phyloP scores from a whole-genome alignment of 805 yeast genomes.

The Maudiozyma bulderi region DNA sequence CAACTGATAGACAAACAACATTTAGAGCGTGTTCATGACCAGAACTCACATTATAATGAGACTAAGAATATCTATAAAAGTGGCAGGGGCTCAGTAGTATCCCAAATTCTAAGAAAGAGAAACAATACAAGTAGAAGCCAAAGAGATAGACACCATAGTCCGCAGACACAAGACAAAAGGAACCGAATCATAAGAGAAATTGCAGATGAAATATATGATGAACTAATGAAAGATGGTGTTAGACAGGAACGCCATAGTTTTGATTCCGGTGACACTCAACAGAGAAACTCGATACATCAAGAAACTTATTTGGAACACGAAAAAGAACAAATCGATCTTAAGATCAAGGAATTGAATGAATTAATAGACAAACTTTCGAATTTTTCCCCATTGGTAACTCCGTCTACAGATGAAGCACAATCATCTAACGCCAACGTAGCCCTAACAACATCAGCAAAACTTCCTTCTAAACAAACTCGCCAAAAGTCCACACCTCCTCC shows the following conservation, averaged over 20 bases:
- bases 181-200: not conserved
- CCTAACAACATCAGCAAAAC: not conserved
- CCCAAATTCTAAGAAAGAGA: not conserved
- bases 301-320: not conserved
- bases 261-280: no score
- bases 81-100: not conserved
- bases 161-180: not conserved
- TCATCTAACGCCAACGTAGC: not conserved
- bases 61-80: not conserved
- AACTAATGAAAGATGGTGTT: not conserved
- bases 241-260: not conserved
- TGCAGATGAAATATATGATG: not conserved
- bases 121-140: not conserved
- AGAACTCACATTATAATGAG: not conserved
- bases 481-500: no score
- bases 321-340: conserved; percentile 5
- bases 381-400: conserved; percentile 3
- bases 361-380: conserved; percentile 5
- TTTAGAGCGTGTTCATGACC: not conserved
- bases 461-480: not conserved
- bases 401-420: conserved; percentile 1
- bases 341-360: conserved; percentile 6
- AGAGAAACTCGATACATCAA: no score
- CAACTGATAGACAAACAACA: not conserved
- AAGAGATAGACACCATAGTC: not conserved